These are phyloP conservation scores for Globisporangium orthogonon DNA, from an alignment of 352 stramenopile genomes.

Conservation along the genomic window DNA sequence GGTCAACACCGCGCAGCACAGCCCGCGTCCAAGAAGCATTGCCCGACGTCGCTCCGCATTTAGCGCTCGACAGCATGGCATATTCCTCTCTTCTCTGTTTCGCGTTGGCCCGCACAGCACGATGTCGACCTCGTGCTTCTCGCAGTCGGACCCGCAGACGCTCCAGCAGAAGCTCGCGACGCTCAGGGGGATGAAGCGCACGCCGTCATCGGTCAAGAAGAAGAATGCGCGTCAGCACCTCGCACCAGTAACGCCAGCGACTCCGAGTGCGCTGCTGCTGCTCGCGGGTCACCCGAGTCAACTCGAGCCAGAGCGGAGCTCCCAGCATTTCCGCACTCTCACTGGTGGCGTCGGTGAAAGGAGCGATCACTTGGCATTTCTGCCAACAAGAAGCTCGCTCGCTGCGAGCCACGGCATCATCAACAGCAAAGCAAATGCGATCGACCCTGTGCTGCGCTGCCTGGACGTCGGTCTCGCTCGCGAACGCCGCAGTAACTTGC, in stretches of 20 bases:
- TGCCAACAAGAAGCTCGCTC: not conserved
- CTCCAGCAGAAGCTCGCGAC: not conserved
- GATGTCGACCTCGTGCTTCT: not conserved
- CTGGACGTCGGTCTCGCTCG: not conserved
- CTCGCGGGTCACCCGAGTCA: too few species aligned
- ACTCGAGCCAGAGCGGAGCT: too few species aligned
- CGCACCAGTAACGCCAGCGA: not conserved
- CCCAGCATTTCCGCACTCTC: too few species aligned
- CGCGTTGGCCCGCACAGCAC: too few species aligned
- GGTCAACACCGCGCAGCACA: too few species aligned
- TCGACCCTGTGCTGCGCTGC: not conserved
- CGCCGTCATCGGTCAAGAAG: slow-evolving; percentile 10
- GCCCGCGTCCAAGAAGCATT: too few species aligned
- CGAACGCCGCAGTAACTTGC: not conserved
- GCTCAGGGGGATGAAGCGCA: not conserved
- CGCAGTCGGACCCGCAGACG: not conserved
- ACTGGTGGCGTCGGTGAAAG: too few species aligned
- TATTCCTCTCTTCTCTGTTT: too few species aligned
- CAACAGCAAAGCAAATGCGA: not conserved
- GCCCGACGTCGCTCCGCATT: too few species aligned
- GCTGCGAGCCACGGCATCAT: not conserved
- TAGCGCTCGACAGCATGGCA: too few species aligned
- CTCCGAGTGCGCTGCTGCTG: not conserved
- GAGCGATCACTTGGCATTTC: too few species aligned
- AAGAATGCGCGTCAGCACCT: not conserved